A percentile compares a stretch with the other conserved stretches of the same genome.
Evolutionary conservation across 208 protist genomes (phyloP).

Genomic region (Trypanosoma cruzi): DNA sequence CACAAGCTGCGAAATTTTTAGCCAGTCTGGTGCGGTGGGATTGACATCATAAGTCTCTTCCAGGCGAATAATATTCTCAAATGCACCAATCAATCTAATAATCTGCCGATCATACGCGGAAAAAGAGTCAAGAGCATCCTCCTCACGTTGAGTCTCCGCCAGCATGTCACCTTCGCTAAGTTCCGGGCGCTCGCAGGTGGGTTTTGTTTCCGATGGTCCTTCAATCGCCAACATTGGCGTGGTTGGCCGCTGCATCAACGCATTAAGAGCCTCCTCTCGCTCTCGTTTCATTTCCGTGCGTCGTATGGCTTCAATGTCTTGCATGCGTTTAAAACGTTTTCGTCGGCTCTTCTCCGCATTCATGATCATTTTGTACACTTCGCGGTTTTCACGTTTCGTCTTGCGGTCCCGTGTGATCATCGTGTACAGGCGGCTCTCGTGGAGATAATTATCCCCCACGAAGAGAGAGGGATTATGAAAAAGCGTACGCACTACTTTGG

Average conservation of each 20-base stretch:
- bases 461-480: conserved; percentile 82
- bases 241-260: conserved; percentile 39
- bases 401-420: conserved; percentile 91
- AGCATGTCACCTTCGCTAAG: background rate
- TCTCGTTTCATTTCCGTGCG: conserved; percentile 89
- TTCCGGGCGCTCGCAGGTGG: conserved; percentile 14
- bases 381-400: conserved; percentile 73
- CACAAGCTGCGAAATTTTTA: conserved; percentile 63
- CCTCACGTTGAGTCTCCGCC: background rate
- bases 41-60: conserved; percentile 39
- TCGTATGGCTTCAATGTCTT: conserved; percentile 68
- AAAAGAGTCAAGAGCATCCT: background rate
- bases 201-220: conserved; percentile 8
- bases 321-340: conserved; percentile 63
- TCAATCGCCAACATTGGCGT: background rate
- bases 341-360: conserved; percentile 81
- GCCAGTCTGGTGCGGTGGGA: conserved; percentile 35
- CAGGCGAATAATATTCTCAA: conserved; percentile 82
- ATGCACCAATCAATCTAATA: conserved; percentile 71
- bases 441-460: conserved; percentile 77
- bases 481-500: conserved; percentile 81
- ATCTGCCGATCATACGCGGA: conserved; percentile 30
- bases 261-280: conserved; percentile 75
- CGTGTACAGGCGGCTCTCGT: conserved; percentile 87
- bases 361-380: conserved; percentile 81